Percentiles rank a stretch among this genome's conserved stretches.
Conservation (phyloP, 1,284 basidiomycete species). For the Flammula alnicola region DNA sequence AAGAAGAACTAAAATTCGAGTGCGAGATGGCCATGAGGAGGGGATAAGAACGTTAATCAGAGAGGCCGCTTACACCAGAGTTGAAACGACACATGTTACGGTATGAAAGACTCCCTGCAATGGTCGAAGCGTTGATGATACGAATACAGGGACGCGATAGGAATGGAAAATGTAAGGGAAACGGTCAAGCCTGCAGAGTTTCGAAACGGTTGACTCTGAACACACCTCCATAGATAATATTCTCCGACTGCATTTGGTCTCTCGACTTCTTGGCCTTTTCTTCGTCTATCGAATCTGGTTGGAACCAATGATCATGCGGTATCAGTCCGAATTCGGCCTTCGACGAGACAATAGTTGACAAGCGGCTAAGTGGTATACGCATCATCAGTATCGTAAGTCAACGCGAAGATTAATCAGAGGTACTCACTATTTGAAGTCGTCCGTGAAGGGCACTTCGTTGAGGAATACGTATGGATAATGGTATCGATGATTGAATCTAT, state of each 20-base stretch:
- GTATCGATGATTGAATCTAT: slow-evolving; percentile 66
- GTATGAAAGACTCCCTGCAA: slow-evolving; percentile 32
- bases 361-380: slow-evolving; percentile 21
- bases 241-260: slow-evolving; percentile 40
- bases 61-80: slow-evolving; percentile 63
- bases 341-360: slow-evolving; percentile 28
- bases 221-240: slow-evolving; percentile 36
- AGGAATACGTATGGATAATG: slow-evolving; percentile 76
- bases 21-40: slow-evolving; percentile 2
- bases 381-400: neutral
- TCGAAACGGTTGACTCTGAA: neutral
- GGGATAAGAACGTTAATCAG: slow-evolving; percentile 11
- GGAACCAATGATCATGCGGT: slow-evolving; percentile 46
- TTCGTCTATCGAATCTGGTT: slow-evolving; percentile 71
- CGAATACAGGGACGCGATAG: slow-evolving; percentile 36
- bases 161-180: neutral
- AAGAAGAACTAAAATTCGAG: slow-evolving; percentile 77
- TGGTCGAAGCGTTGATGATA: no score
- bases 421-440: slow-evolving; percentile 66
- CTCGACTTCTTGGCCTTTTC: slow-evolving; percentile 54
- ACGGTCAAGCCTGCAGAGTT: no score
- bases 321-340: slow-evolving; percentile 63
- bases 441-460: slow-evolving; percentile 72
- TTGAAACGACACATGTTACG: slow-evolving; percentile 85
- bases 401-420: neutral